phyloP scores from a whole-genome alignment of 2,329 filamentous ascomycete species.

The Fusarium sp. region DNA sequence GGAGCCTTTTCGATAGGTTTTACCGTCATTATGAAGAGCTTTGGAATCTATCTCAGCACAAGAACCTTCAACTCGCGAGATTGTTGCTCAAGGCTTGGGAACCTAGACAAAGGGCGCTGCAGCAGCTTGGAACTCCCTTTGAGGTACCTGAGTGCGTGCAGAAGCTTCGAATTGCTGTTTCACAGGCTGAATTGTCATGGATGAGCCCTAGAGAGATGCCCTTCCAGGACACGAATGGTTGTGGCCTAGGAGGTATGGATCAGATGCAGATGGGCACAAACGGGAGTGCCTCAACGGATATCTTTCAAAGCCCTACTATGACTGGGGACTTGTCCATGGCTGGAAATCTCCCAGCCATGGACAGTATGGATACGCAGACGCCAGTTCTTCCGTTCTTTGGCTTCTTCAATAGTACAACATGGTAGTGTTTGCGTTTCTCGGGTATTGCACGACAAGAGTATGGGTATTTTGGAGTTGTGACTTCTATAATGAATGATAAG shows the following conservation, averaged over 20 bases:
- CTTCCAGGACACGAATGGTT: not conserved
- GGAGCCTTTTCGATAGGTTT: not conserved
- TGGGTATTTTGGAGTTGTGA: fast-evolving
- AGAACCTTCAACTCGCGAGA: not conserved
- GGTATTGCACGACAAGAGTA: too few relatives aligned
- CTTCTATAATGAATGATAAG: fast-evolving
- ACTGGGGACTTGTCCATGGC: not conserved
- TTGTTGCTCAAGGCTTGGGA: not conserved
- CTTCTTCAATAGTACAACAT: not conserved
- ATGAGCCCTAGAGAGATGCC: not conserved
- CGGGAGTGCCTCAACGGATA: not conserved
- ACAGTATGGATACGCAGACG: not conserved
- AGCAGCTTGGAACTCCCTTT: not conserved
- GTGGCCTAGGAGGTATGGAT: not conserved
- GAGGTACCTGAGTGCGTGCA: not conserved
- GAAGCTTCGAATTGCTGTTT: not conserved
- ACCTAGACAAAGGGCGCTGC: not conserved
- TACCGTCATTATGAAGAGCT: not conserved
- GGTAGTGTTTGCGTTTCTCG: not conserved
- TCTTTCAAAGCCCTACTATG: not conserved
- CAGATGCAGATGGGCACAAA: not conserved
- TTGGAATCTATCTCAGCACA: not conserved
- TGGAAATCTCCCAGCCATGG: not conserved
- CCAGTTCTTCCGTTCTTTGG: constrained; percentile 8
- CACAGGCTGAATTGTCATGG: not conserved